Conservation (phyloP, 2,329 filamentous ascomycete species). For the Graphilbum fragrans region DNA sequence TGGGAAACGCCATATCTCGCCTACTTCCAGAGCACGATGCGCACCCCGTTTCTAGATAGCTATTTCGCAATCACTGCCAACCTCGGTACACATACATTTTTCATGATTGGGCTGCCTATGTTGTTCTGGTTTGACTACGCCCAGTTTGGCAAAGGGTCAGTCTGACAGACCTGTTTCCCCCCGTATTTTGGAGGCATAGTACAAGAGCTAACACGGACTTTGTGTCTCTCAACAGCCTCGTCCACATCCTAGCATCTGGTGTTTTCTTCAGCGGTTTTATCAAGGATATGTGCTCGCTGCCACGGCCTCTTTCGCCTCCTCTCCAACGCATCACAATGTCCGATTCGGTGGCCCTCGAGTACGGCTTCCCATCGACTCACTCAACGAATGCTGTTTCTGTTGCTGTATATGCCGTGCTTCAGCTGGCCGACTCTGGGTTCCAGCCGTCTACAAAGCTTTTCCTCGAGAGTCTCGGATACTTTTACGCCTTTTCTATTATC, state of each 20-base stretch:
- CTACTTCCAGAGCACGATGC: slow-evolving; percentile 66
- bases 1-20: slow-evolving; percentile 95
- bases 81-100: slow-evolving; percentile 94
- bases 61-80: slow-evolving; percentile 98
- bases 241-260: slow-evolving; percentile 66
- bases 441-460: slow-evolving; percentile 43
- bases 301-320: slow-evolving; percentile 81
- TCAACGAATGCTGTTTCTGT: slow-evolving; percentile 96
- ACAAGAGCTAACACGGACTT: too few species aligned
- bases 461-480: slow-evolving; percentile 61
- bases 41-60: slow-evolving; percentile 76
- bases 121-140: slow-evolving; percentile 94
- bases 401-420: slow-evolving; percentile 62
- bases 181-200: too few species aligned
- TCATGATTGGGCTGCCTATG: slow-evolving; percentile 90
- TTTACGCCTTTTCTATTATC: slow-evolving; percentile 82
- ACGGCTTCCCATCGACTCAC: slow-evolving; percentile 94
- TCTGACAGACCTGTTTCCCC: slow-evolving; percentile 9
- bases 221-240: slow-evolving; percentile 30
- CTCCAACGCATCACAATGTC: slow-evolving; percentile 96
- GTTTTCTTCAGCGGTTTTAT: slow-evolving; percentile 86
- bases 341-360: slow-evolving; percentile 85
- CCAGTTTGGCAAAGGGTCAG: slow-evolving; percentile 75
- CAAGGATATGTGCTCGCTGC: slow-evolving; percentile 88
- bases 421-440: slow-evolving; percentile 54